phyloP scores from a whole-genome alignment of 148 eudicot species.

The Nepenthes gracilis region DNA sequence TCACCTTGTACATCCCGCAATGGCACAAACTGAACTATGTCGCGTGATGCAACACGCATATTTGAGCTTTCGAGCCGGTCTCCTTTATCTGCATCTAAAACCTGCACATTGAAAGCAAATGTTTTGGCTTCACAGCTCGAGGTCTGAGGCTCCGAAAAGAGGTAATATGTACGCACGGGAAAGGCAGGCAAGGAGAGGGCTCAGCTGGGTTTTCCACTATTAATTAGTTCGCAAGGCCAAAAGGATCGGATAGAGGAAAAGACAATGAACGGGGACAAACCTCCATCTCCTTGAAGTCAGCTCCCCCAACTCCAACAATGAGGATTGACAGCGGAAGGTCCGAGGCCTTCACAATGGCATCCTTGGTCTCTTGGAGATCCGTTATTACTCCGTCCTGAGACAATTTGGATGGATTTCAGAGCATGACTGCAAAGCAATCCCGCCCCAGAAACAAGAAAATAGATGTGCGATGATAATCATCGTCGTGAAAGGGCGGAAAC shows the following conservation, averaged over 20 bases:
- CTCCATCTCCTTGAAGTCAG: conserved; percentile 98
- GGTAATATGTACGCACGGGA: too few species aligned
- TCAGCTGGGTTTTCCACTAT: too few species aligned
- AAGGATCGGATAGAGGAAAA: background rate
- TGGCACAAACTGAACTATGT: conserved; percentile 95
- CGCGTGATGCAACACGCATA: conserved; percentile 84
- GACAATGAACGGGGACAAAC: conserved; percentile 18
- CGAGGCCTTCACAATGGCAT: conserved; percentile 87
- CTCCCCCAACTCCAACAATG: conserved; percentile 98
- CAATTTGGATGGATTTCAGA: background rate
- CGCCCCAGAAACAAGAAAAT: too few species aligned
- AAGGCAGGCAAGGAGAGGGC: too few species aligned
- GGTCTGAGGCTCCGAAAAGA: too few species aligned
- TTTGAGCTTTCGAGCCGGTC: conserved; percentile 81
- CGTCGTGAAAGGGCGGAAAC: too few species aligned
- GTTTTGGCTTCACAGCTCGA: background rate
- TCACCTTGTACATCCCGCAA: conserved; percentile 80
- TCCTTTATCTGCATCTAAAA: conserved; percentile 81
- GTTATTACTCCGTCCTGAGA: conserved; percentile 96
- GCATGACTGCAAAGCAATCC: background rate
- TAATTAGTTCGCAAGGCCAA: background rate
- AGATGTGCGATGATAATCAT: too few species aligned
- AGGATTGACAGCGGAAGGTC: conserved; percentile 94
- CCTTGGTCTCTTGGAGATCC: conserved; percentile 97
- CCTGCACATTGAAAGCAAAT: conserved; percentile 21